These are phyloP conservation scores for Fremontodendron californicum DNA, from an alignment of 345 rosid genomes.

Conservation along the genomic window DNA sequence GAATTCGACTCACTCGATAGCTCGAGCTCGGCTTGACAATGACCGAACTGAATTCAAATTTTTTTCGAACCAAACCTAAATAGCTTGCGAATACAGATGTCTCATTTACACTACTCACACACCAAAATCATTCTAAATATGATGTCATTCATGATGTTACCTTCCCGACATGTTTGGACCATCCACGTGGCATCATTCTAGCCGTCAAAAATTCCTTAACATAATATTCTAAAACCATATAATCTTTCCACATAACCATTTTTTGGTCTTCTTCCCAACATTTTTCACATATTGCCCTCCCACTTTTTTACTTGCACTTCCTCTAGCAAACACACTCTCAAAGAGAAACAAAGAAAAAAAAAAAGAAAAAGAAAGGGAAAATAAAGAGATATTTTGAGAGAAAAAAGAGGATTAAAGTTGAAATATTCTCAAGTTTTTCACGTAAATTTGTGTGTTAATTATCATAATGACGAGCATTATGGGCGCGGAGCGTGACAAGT, in stretches of 20 bases:
- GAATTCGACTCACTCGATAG: too few relatives aligned
- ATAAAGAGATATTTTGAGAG: background rate
- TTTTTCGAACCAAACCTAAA: too few relatives aligned
- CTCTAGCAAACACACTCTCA: background rate
- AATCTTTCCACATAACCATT: constrained; percentile 22
- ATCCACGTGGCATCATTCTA: constrained; percentile 44
- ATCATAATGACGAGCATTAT: constrained; percentile 12
- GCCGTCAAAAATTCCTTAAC: constrained; percentile 28
- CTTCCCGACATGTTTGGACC: constrained; percentile 39
- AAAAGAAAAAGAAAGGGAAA: background rate
- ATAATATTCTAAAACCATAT: constrained; percentile 18
- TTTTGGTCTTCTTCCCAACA: constrained; percentile 20
- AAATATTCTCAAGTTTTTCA: background rate
- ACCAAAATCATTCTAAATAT: constrained; percentile 30
- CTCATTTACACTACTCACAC: too few relatives aligned
- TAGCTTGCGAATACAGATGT: too few relatives aligned
- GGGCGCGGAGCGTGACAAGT: constrained; percentile 19
- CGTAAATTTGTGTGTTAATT: background rate
- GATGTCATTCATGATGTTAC: constrained; percentile 58
- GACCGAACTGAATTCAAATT: too few relatives aligned
- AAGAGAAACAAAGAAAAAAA: constrained; percentile 3
- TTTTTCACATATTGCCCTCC: constrained; percentile 19
- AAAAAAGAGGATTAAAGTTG: background rate
- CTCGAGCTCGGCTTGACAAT: too few relatives aligned
- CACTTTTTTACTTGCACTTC: background rate